Base-by-base conservation (phyloP, 179 eudicot species). In the Silene coronaria region DNA sequence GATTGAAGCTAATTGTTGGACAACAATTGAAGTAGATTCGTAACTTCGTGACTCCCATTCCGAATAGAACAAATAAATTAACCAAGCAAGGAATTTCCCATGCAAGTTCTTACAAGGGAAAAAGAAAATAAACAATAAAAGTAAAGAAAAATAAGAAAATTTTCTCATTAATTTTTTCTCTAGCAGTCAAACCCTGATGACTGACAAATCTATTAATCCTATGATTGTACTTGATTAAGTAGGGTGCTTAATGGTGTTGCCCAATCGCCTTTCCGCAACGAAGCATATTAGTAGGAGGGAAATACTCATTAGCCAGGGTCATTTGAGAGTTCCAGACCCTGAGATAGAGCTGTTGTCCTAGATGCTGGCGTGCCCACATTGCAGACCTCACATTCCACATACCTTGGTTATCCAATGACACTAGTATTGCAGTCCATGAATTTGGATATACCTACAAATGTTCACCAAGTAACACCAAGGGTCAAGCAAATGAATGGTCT, bases 381-480 rank as follows among this genome's bases (percentile, higher is more conserved):
- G 96, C 86, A 27, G 97, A 92, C 84, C 99, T 95, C 82, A 90
- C 3, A 64, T 95, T 90, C 99, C 99, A 95, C 99, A 95, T 95
- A 1, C 99, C 99, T 76, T 92, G 94, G 91, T 95, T 95, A 85
- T 95, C 99, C 79, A 95, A 77, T 0, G 97, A 90, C 6, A 91
- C 91, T 19, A 85, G 78, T 72, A 95, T 89, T 3, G 96, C 88
- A 0, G 95, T 90, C 99, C 99, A 95, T 6, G 95, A 87, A 60
- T 83, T 84, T 0, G 99, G 99, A 75, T 88, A 95, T 10, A 94
- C 98, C 98, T 93, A 83, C 42, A 24, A 36, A 30, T 23, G n/a
- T 67, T 55, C 34, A 57, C 51, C 66, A 30, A 48, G 4, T 55
- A 55, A 55, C 16, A 62, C 32, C 28, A 24, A 24, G 16, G 14